Conservation (phyloP, 2,329 filamentous ascomycete genomes). For the Pseudopyrenochaeta lycopersici region DNA sequence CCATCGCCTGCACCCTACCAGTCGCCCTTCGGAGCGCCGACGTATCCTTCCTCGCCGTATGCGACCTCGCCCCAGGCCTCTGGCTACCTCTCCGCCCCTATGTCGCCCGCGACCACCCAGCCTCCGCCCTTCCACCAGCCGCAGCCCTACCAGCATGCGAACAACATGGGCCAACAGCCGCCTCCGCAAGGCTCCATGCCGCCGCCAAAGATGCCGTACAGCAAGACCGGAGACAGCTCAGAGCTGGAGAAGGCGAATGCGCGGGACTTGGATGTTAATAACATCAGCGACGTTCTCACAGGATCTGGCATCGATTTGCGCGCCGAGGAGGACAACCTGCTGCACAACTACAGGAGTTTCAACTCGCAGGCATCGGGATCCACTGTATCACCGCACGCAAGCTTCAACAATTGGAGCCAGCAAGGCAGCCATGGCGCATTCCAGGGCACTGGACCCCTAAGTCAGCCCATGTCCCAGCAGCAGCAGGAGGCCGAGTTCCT, state of each 20-base stretch:
- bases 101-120: constrained; percentile 41
- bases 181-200: constrained; percentile 61
- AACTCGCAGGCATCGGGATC: constrained; percentile 48
- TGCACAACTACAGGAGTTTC: constrained; percentile 68
- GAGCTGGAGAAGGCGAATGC: constrained; percentile 63
- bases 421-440: constrained; percentile 49
- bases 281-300: constrained; percentile 83
- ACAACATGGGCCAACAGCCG: constrained; percentile 28
- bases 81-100: constrained; percentile 41
- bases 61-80: constrained; percentile 42
- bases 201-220: constrained; percentile 68
- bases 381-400: constrained; percentile 52
- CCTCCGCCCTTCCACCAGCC: constrained; percentile 61
- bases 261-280: constrained; percentile 69
- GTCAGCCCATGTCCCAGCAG: constrained; percentile 70
- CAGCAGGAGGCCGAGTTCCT: constrained; percentile 72
- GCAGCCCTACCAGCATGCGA: constrained; percentile 51
- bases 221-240: constrained; percentile 51
- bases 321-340: constrained; percentile 84
- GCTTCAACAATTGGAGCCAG: constrained; percentile 58
- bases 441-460: constrained; percentile 49
- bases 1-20: constrained; percentile 64
- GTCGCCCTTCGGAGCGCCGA: constrained; percentile 58
- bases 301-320: constrained; percentile 87
- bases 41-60: constrained; percentile 48